These are phyloP conservation scores for Arachis hypogaea DNA, from an alignment of 306 rosid species.

Conservation along the genomic window DNA sequence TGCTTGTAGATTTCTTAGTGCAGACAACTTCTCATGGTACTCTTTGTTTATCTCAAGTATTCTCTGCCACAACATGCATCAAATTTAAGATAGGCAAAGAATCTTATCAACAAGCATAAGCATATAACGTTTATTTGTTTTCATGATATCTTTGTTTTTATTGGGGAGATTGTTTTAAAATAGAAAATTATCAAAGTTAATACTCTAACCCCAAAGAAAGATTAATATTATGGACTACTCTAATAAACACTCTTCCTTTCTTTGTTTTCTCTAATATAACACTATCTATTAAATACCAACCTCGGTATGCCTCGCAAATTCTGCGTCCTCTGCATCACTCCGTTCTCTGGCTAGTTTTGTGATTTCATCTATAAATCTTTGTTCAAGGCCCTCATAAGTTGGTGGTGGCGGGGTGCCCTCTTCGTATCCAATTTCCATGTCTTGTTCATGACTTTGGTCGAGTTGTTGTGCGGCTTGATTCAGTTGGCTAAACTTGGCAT, in stretches of 20 bases:
- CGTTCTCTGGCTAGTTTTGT: slow-evolving; percentile 36
- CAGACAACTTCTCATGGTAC: slow-evolving; percentile 32
- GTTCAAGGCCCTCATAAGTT: slow-evolving; percentile 43
- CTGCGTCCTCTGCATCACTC: slow-evolving; percentile 41
- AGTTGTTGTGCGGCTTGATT: slow-evolving; percentile 29
- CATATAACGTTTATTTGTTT: background rate
- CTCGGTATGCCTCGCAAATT: slow-evolving; percentile 40
- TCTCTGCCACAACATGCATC: slow-evolving; percentile 31
- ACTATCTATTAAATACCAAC: slow-evolving; percentile 22
- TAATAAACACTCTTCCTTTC: background rate
- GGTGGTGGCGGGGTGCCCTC: slow-evolving; percentile 31
- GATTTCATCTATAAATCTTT: slow-evolving; percentile 40
- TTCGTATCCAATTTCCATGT: slow-evolving; percentile 46
- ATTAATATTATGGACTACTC: too few species aligned
- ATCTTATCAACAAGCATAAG: background rate
- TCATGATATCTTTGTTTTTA: background rate
- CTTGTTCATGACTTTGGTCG: slow-evolving; percentile 33
- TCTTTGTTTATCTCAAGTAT: slow-evolving; percentile 33
- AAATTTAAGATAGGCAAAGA: background rate
- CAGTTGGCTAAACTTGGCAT: slow-evolving; percentile 3
- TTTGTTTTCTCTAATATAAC: too few species aligned
- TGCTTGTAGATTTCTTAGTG: slow-evolving; percentile 37
- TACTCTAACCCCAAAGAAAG: background rate
- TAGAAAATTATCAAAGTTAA: too few species aligned
- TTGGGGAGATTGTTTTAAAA: background rate